A percentile compares a stretch with the other conserved stretches of the same genome.
Conservation (phyloP, 805 yeast genomes). For the Wickerhamiella sergipiensis region DNA sequence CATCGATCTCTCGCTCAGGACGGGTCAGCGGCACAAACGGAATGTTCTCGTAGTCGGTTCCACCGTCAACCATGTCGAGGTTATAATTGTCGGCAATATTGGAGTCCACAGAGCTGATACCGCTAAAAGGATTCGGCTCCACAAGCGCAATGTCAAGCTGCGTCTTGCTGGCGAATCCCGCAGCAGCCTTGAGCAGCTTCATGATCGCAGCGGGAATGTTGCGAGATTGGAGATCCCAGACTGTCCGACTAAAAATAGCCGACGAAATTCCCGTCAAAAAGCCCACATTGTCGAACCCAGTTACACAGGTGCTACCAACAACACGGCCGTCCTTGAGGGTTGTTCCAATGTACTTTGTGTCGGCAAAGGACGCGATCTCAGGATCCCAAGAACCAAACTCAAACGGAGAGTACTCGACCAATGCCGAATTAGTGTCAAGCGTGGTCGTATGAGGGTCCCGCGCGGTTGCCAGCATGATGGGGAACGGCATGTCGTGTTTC, state of each 20-base stretch:
- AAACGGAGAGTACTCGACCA: slow-evolving; percentile 37
- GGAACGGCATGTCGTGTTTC: slow-evolving; percentile 57
- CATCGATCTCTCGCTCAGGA: slow-evolving; percentile 45
- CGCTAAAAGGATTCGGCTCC: slow-evolving; percentile 57
- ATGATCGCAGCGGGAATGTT: slow-evolving; percentile 34
- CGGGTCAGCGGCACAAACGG: slow-evolving; percentile 55
- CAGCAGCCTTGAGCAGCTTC: slow-evolving; percentile 30
- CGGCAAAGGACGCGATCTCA: slow-evolving; percentile 47
- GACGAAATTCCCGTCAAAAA: slow-evolving; percentile 75
- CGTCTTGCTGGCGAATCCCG: slow-evolving; percentile 27
- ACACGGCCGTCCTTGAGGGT: slow-evolving; percentile 39
- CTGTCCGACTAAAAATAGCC: slow-evolving; percentile 49
- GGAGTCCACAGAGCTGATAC: slow-evolving; percentile 12
- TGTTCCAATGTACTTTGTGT: slow-evolving; percentile 59
- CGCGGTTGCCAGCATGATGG: slow-evolving; percentile 40
- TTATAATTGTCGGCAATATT: slow-evolving; percentile 31
- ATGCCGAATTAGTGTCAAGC: slow-evolving; percentile 53
- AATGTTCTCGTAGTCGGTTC: slow-evolving; percentile 53
- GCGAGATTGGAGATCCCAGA: slow-evolving; percentile 43
- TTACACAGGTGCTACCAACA: slow-evolving; percentile 40
- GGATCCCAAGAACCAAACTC: slow-evolving; percentile 87
- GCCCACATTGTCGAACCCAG: slow-evolving; percentile 70
- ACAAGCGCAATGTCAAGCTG: slow-evolving; percentile 46
- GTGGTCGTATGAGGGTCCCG: slow-evolving; percentile 28
- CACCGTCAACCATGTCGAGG: slow-evolving; percentile 54